Evolutionary conservation across 768 basidiomycete genomes (phyloP).

Genomic region (Boletus pseudopeckii): DNA sequence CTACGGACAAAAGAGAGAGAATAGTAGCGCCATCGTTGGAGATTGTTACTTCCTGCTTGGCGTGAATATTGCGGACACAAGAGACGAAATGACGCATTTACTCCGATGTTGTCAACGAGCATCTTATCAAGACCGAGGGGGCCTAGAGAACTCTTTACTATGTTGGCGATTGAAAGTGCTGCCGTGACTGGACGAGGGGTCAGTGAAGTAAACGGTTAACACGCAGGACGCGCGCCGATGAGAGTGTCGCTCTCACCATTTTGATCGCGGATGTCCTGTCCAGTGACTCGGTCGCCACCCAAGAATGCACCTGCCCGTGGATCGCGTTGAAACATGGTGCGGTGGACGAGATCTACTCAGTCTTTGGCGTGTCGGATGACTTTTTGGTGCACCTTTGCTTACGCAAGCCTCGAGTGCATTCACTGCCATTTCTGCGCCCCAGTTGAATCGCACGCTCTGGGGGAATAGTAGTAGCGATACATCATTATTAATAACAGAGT

Average conservation of each 20-base stretch:
- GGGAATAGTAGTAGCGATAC: too few relatives aligned
- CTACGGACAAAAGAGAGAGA: conserved; percentile 86
- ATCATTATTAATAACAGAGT: too few relatives aligned
- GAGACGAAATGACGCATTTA: conserved; percentile 36
- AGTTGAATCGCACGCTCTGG: too few relatives aligned
- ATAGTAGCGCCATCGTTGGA: conserved; percentile 99
- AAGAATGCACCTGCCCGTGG: conserved; percentile 88
- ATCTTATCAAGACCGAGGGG: conserved; percentile 95
- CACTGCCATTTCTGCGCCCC: too few relatives aligned
- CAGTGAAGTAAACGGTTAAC: not conserved
- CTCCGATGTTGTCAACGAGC: conserved; percentile 97
- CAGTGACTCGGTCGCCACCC: conserved; percentile 90
- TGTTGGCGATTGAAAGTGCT: conserved; percentile 94
- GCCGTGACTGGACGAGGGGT: conserved; percentile 67
- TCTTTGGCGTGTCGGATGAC: not conserved
- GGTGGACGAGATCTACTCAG: conserved; percentile 3
- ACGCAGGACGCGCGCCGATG: not conserved
- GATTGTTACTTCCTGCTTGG: conserved; percentile 89
- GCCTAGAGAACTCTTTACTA: conserved; percentile 93
- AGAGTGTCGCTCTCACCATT: conserved; percentile 61
- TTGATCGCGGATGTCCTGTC: conserved; percentile 94
- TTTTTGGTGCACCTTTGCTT: conserved; percentile 12
- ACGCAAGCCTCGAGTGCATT: conserved; percentile 13
- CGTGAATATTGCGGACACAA: conserved; percentile 5
- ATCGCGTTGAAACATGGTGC: conserved; percentile 83